These are phyloP conservation scores for Cyberlindnera meyerae DNA, from an alignment of 805 yeast genomes.

Conservation along the genomic window DNA sequence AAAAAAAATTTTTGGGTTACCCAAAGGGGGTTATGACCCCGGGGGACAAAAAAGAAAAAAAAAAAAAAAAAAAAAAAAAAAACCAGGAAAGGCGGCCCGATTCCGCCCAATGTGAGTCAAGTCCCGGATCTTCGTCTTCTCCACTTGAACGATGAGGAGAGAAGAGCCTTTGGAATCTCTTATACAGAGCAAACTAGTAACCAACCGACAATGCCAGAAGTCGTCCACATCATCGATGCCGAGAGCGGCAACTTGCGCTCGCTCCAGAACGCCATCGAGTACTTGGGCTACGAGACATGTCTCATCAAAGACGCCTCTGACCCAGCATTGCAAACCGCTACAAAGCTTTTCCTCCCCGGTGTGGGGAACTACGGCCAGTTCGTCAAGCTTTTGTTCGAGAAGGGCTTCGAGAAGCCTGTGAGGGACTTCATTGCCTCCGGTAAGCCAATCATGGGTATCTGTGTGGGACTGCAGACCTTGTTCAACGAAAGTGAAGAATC, in stretches of 20 bases:
- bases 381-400: slow-evolving; percentile 58
- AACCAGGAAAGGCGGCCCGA: background rate
- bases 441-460: slow-evolving; percentile 89
- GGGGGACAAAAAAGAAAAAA: no score
- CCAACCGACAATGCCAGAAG: slow-evolving; percentile 20
- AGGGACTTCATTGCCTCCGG: slow-evolving; percentile 67
- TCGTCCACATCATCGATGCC: slow-evolving; percentile 73
- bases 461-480: slow-evolving; percentile 92
- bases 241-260: slow-evolving; percentile 94
- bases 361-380: slow-evolving; percentile 98
- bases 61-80: no score
- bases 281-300: slow-evolving; percentile 64
- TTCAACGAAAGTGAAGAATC: slow-evolving; percentile 74
- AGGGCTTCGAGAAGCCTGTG: slow-evolving; percentile 64
- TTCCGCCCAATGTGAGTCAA: no score
- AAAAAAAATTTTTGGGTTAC: background rate
- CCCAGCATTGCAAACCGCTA: slow-evolving; percentile 44
- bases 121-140: background rate
- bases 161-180: no score
- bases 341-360: slow-evolving; percentile 78
- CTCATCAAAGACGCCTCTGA: slow-evolving; percentile 58
- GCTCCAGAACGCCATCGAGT: slow-evolving; percentile 76
- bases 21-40: no score
- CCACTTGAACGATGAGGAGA: background rate
- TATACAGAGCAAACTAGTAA: background rate